phyloP scores from a whole-genome alignment of 2,329 filamentous ascomycete species.

The Monosporascus sp. region DNA sequence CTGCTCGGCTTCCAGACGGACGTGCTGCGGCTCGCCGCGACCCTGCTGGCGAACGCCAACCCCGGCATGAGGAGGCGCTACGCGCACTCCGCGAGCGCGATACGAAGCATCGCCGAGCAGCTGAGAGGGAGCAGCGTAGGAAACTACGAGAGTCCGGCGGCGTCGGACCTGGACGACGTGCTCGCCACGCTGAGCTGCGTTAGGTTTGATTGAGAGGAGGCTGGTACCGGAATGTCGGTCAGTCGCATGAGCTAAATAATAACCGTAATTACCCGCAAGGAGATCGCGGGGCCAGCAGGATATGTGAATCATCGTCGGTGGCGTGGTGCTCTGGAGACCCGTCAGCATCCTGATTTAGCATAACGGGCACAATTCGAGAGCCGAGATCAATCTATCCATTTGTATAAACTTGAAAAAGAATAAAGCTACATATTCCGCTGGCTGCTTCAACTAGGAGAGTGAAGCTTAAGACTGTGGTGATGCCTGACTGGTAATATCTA shows the following conservation, averaged over 20 bases:
- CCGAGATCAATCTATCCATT: no score
- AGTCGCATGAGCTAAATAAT: background rate
- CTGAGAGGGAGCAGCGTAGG: conserved; percentile 22
- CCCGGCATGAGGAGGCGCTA: conserved; percentile 45
- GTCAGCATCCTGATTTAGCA: no score
- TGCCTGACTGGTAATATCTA: no score
- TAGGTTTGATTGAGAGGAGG: background rate
- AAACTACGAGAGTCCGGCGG: conserved; percentile 1
- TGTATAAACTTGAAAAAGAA: no score
- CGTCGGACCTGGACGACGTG: conserved; percentile 7
- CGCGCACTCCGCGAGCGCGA: conserved; percentile 42
- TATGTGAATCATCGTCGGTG: no score
- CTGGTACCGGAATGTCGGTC: background rate
- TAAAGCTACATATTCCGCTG: no score
- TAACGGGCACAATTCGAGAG: no score
- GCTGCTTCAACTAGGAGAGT: no score
- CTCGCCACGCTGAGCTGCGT: background rate
- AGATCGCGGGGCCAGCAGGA: no score
- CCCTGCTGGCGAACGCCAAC: conserved; percentile 42
- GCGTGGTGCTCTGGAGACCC: no score
- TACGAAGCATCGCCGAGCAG: conserved; percentile 42
- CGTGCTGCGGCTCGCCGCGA: conserved; percentile 49
- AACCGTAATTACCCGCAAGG: no score
- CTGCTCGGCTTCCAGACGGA: conserved; percentile 47
- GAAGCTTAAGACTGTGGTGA: no score